Evolutionary conservation across 225 moss, liverwort and hornwort species (phyloP).

Genomic region (Polytrichum formosum): DNA sequence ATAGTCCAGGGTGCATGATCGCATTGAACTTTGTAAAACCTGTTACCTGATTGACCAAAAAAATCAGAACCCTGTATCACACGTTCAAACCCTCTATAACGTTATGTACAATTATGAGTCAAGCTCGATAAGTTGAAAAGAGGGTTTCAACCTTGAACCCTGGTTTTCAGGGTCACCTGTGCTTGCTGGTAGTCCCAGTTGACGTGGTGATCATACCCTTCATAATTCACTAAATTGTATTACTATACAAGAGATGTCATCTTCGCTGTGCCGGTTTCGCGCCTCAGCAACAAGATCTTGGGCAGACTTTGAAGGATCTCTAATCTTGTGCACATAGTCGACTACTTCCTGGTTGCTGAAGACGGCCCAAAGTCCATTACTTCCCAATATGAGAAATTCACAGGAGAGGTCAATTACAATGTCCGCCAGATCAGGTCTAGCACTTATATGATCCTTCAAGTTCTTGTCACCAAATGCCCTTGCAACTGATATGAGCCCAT

Average conservation of each 20-base stretch:
- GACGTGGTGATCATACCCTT: not conserved
- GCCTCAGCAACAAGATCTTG: conserved; percentile 58
- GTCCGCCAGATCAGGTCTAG: conserved; percentile 79
- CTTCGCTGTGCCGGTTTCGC: conserved; percentile 57
- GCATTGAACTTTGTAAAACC: too few species aligned
- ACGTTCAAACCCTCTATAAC: too few species aligned
- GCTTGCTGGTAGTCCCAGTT: too few species aligned
- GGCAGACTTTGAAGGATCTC: conserved; percentile 61
- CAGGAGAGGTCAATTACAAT: conserved; percentile 78
- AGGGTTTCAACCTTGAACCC: too few species aligned
- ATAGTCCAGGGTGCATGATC: too few species aligned
- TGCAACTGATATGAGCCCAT: conserved; percentile 81
- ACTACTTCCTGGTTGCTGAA: conserved; percentile 70
- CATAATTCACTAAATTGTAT: conserved; percentile 71
- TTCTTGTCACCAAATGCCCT: conserved; percentile 89
- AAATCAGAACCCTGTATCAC: too few species aligned
- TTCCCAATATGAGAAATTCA: conserved; percentile 79
- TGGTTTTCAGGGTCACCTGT: too few species aligned
- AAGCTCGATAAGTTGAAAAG: too few species aligned
- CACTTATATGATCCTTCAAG: conserved; percentile 86
- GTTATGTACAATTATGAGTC: too few species aligned
- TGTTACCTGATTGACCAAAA: too few species aligned
- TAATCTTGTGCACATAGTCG: conserved; percentile 42
- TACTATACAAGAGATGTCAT: conserved; percentile 83
- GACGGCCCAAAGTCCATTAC: conserved; percentile 83